Percentiles rank a stretch among this genome's conserved stretches.
phyloP scores from a whole-genome alignment of 2,329 filamentous ascomycete genomes.

The Colletotrichum somersetense region DNA sequence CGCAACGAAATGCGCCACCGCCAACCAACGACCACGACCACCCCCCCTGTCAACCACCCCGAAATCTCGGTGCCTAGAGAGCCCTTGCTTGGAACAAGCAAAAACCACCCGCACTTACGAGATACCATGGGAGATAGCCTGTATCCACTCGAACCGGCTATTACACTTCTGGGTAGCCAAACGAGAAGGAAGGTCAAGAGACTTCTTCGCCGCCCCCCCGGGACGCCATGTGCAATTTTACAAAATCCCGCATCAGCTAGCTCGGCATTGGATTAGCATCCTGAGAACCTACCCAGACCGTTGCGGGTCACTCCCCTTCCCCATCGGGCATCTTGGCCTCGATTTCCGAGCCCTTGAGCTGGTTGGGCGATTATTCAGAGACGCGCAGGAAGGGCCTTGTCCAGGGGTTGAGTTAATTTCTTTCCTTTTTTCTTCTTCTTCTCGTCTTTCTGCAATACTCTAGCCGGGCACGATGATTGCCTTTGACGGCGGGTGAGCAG shows the following conservation, averaged over 20 bases:
- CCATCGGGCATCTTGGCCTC: neutral
- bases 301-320: neutral
- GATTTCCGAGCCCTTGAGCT: neutral
- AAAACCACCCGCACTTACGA: neutral
- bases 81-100: neutral
- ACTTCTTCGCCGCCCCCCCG: too few species aligned
- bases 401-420: conserved; percentile 5
- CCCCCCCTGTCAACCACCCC: neutral
- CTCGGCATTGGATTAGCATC: neutral
- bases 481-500: neutral
- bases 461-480: neutral
- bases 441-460: too few species aligned
- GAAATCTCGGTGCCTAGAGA: conserved; percentile 5
- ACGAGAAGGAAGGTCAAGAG: too few species aligned
- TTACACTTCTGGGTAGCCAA: neutral
- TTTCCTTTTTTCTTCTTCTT: neutral
- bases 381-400: conserved; percentile 17
- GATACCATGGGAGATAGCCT: neutral
- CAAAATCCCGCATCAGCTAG: neutral
- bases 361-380: conserved; percentile 35
- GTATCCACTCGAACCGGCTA: neutral
- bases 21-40: neutral
- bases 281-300: neutral
- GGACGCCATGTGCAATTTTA: neutral
- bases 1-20: neutral